Evolutionary conservation across 345 rosid species (phyloP).

Genomic region (Gossypium mustelinum): DNA sequence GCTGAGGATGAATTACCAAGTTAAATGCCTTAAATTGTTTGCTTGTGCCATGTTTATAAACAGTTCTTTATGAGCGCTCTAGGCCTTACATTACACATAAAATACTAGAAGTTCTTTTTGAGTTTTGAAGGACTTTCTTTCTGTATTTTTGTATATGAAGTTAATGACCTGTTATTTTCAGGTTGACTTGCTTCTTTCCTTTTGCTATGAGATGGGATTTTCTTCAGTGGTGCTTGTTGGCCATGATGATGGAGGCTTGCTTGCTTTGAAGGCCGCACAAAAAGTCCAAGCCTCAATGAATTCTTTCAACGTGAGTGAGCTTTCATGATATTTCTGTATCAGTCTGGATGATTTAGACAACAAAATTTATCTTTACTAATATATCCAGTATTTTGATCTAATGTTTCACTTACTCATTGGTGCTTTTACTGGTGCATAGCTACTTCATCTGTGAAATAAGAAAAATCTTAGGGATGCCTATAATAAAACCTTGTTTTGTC

Average conservation of each 20-base stretch:
- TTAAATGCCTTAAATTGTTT: conserved; percentile 6
- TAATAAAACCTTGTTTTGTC: neutral
- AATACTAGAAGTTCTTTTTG: neutral
- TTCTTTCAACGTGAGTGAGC: conserved; percentile 50
- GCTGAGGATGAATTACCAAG: neutral
- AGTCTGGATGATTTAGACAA: neutral
- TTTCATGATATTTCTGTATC: conserved; percentile 1
- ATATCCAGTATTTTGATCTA: neutral
- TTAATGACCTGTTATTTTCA: conserved; percentile 30
- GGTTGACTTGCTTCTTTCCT: conserved; percentile 91
- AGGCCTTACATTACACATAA: neutral
- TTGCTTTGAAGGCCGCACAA: conserved; percentile 78
- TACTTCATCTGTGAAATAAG: neutral
- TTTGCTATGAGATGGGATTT: conserved; percentile 90
- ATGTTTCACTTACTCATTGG: neutral
- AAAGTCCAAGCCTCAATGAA: conserved; percentile 49
- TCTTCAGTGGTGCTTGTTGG: conserved; percentile 87
- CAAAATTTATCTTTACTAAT: neutral
- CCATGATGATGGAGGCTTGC: conserved; percentile 96
- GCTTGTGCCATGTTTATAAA: neutral
- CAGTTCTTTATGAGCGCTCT: neutral
- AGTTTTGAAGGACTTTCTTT: neutral
- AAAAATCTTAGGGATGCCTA: neutral
- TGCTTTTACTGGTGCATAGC: neutral
- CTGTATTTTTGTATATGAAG: neutral